phyloP scores from a whole-genome alignment of 345 rosid genomes.

The Luvunga scandens region DNA sequence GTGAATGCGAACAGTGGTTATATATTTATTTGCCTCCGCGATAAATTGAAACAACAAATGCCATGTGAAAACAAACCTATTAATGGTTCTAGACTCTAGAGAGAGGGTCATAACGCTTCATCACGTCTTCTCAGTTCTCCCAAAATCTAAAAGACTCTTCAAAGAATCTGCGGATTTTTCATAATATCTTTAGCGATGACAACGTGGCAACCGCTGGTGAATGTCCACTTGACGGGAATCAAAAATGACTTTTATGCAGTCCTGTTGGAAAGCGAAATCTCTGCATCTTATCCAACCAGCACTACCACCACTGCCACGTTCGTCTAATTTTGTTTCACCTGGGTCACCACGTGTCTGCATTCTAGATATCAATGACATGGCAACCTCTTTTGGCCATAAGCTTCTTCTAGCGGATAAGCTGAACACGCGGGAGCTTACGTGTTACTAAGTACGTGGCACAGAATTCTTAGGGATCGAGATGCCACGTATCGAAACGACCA shows the following conservation, averaged over 20 bases:
- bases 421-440: slow-evolving; percentile 33
- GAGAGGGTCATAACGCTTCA: too few relatives aligned
- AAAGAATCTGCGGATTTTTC: slow-evolving; percentile 5
- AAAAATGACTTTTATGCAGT: background rate
- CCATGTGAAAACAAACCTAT: background rate
- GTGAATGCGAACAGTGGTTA: too few relatives aligned
- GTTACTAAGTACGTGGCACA: slow-evolving; percentile 29
- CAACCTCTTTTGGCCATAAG: slow-evolving; percentile 26
- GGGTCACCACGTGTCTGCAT: slow-evolving; percentile 11
- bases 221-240: background rate
- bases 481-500: slow-evolving; percentile 27
- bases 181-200: background rate
- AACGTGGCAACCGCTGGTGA: background rate
- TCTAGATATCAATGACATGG: slow-evolving; percentile 25
- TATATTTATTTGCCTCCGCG: background rate
- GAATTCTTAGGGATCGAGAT: slow-evolving; percentile 5
- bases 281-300: slow-evolving; percentile 16
- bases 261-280: background rate
- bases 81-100: background rate
- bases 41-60: background rate
- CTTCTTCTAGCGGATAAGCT: slow-evolving; percentile 32
- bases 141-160: background rate
- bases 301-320: slow-evolving; percentile 3
- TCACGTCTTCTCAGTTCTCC: background rate
- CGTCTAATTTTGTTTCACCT: background rate